Conservation (phyloP, 1,284 basidiomycete genomes). For the Cryptococcus deneoformans region DNA sequence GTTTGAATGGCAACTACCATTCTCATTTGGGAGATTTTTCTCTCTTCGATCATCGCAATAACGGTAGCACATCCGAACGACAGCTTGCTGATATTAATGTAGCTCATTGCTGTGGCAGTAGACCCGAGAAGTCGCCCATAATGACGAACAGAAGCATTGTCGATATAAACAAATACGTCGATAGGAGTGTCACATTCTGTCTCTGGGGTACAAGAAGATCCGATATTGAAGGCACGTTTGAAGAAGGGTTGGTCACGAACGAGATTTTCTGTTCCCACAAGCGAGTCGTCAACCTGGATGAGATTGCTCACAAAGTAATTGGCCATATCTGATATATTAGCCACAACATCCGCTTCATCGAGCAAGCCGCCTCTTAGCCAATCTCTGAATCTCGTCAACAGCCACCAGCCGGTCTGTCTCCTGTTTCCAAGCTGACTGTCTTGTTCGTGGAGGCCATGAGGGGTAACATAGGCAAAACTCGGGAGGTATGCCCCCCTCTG, state of each 20-base stretch:
- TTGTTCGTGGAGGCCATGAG: constrained; percentile 41
- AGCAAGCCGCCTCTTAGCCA: constrained; percentile 21
- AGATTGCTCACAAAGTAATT: constrained; percentile 19
- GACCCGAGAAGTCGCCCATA: constrained; percentile 26
- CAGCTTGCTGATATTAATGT: constrained; percentile 13
- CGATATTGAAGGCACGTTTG: constrained; percentile 20
- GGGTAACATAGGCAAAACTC: constrained; percentile 29
- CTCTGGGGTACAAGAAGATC: neutral
- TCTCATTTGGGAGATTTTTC: constrained; percentile 13
- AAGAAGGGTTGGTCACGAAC: constrained; percentile 31
- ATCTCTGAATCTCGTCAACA: constrained; percentile 37
- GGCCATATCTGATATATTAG: constrained; percentile 12
- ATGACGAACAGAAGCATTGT: constrained; percentile 17
- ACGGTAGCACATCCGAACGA: constrained; percentile 17
- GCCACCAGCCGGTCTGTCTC: constrained; percentile 38
- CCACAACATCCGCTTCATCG: neutral
- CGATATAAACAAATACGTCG: constrained; percentile 21
- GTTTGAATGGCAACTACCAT: constrained; percentile 18
- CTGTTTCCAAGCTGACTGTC: constrained; percentile 35
- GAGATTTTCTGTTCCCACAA: constrained; percentile 22
- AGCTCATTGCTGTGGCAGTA: constrained; percentile 16
- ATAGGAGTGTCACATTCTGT: constrained; percentile 3
- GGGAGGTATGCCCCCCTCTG: constrained; percentile 21
- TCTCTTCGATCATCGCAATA: neutral
- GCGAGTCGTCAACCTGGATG: constrained; percentile 21